These are phyloP conservation scores for Martiniozyma abietophila DNA, from an alignment of 805 yeast species.

Conservation along the genomic window DNA sequence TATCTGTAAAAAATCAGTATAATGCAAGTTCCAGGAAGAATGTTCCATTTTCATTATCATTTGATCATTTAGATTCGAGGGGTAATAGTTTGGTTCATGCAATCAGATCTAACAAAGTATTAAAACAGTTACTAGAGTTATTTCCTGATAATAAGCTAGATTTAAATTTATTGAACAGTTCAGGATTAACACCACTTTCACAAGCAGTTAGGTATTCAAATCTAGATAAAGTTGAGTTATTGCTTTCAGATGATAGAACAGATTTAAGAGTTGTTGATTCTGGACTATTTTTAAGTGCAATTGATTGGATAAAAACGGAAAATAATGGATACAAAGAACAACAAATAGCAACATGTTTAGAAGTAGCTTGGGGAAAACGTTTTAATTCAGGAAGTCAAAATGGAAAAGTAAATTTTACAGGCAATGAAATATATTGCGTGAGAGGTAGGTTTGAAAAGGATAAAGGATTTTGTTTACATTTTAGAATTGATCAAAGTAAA, in stretches of 20 bases:
- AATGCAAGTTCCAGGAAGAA: slow-evolving; percentile 15
- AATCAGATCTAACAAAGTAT: slow-evolving; percentile 36
- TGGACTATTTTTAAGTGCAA: slow-evolving; percentile 27
- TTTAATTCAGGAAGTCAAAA: too few species aligned
- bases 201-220: slow-evolving; percentile 63
- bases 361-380: slow-evolving; percentile 15
- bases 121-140: slow-evolving; percentile 31
- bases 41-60: too few species aligned
- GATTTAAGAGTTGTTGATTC: slow-evolving; percentile 30
- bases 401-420: too few species aligned
- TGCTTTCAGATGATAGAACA: slow-evolving; percentile 43
- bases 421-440: slow-evolving; percentile 13
- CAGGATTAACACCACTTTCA: slow-evolving; percentile 61
- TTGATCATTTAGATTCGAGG: slow-evolving; percentile 60
- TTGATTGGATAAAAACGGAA: slow-evolving; percentile 38
- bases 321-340: slow-evolving; percentile 13
- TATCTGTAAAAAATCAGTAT: slow-evolving; percentile 37
- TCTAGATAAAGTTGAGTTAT: slow-evolving; percentile 41
- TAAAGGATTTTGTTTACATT: slow-evolving; percentile 22
- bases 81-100: slow-evolving; percentile 77
- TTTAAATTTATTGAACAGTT: slow-evolving; percentile 46
- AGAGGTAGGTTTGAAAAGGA: slow-evolving; percentile 26
- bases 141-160: slow-evolving; percentile 34
- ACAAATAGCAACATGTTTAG: slow-evolving; percentile 28
- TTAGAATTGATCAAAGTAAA: slow-evolving; percentile 1